These are phyloP conservation scores for Oidium heveae DNA, from an alignment of 2,329 filamentous ascomycete genomes.

Conservation along the genomic window DNA sequence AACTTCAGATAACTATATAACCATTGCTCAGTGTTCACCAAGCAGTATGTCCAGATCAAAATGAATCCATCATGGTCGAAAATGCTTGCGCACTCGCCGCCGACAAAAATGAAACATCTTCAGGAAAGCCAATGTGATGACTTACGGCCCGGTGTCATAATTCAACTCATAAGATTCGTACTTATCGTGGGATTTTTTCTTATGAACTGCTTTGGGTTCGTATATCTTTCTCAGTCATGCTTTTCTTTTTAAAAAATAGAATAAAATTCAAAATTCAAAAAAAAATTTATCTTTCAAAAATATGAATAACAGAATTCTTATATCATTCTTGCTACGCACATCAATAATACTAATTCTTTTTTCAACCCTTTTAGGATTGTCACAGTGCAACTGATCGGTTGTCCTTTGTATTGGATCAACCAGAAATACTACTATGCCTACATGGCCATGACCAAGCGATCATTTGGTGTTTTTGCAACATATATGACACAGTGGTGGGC, in stretches of 20 bases:
- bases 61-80: too few species aligned
- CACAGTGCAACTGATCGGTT: conserved; percentile 49
- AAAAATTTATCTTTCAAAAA: too few species aligned
- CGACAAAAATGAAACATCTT: too few species aligned
- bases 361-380: conserved; percentile 25
- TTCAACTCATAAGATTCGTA: conserved; percentile 11
- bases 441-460: conserved; percentile 69
- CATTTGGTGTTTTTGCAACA: conserved; percentile 53
- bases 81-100: too few species aligned
- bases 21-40: too few species aligned
- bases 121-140: conserved; percentile 5
- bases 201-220: conserved; percentile 11
- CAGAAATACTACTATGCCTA: conserved; percentile 61
- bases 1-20: too few species aligned
- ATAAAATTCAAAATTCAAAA: too few species aligned
- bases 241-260: background rate
- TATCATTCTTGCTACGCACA: too few species aligned
- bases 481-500: conserved; percentile 71
- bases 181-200: conserved; percentile 11
- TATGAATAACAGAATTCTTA: too few species aligned
- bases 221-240: background rate
- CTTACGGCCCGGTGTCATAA: conserved; percentile 11
- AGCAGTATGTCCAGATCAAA: too few species aligned
- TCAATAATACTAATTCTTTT: conserved; percentile 4
- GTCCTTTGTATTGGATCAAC: conserved; percentile 51